Percentiles rank a stretch among this genome's conserved stretches.
phyloP scores from a whole-genome alignment of 2,329 filamentous ascomycete species.

The Colletotrichum tofieldiae region DNA sequence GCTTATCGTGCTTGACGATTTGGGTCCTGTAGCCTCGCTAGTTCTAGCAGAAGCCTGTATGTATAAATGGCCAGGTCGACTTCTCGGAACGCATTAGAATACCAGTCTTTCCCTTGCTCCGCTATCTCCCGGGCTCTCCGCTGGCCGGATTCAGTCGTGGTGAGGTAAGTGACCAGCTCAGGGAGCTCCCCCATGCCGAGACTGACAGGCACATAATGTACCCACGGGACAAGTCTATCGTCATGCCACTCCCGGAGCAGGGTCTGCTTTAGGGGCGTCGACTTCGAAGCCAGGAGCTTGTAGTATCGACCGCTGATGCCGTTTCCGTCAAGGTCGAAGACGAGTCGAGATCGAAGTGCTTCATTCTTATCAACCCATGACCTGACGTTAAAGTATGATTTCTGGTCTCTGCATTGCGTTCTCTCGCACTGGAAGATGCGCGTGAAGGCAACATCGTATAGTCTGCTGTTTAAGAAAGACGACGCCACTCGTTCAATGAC shows the following conservation, averaged over 20 bases:
- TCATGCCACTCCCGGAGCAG: slow-evolving; percentile 72
- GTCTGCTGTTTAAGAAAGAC: slow-evolving; percentile 53
- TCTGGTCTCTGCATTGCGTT: slow-evolving; percentile 55
- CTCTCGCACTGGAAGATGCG: slow-evolving; percentile 61
- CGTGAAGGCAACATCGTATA: slow-evolving; percentile 64
- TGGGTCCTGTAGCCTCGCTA: slow-evolving; percentile 59
- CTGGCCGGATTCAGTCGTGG: slow-evolving; percentile 62
- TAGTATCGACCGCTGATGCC: slow-evolving; percentile 69
- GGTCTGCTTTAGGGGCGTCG: slow-evolving; percentile 66
- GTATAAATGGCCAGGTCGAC: slow-evolving; percentile 74
- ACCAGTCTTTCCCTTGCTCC: slow-evolving; percentile 69
- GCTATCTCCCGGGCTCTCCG: slow-evolving; percentile 66
- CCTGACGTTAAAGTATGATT: slow-evolving; percentile 49
- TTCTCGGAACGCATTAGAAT: slow-evolving; percentile 66
- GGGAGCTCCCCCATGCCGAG: slow-evolving; percentile 66
- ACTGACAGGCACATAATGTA: slow-evolving; percentile 70
- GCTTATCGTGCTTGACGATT: not conserved
- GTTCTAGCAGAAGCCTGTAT: slow-evolving; percentile 74
- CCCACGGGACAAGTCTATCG: slow-evolving; percentile 69
- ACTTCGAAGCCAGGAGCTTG: slow-evolving; percentile 63
- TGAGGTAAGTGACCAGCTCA: slow-evolving; percentile 65
- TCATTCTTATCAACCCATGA: slow-evolving; percentile 53
- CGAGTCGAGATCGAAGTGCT: slow-evolving; percentile 58
- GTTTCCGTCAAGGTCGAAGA: slow-evolving; percentile 71
- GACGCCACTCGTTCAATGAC: slow-evolving; percentile 45